Conservation (phyloP, 2,329 filamentous ascomycete species). For the Talaromyces sp. region DNA sequence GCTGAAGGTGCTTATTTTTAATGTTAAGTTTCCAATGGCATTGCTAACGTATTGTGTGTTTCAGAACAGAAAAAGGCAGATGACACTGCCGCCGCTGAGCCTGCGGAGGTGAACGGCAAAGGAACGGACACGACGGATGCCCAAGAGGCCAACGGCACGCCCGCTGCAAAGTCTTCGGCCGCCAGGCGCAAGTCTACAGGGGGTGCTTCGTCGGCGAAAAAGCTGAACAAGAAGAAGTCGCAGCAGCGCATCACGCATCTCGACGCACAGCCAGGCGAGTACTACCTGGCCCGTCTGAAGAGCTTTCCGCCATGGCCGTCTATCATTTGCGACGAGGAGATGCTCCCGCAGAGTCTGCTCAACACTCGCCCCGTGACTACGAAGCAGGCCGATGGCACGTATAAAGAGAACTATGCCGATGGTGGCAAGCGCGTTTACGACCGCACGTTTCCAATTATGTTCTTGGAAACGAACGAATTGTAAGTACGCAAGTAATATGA, state of each 20-base stretch:
- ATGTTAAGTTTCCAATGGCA: slow-evolving; percentile 3
- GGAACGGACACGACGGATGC: slow-evolving; percentile 21
- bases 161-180: slow-evolving; percentile 42
- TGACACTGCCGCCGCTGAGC: slow-evolving; percentile 20
- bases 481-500: slow-evolving; percentile 50
- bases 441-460: slow-evolving; percentile 91
- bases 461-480: slow-evolving; percentile 93
- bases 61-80: slow-evolving; percentile 26
- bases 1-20: slow-evolving; percentile 21
- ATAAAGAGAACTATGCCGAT: slow-evolving; percentile 79
- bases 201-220: slow-evolving; percentile 62
- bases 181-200: slow-evolving; percentile 66
- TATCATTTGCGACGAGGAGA: slow-evolving; percentile 88
- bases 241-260: slow-evolving; percentile 64
- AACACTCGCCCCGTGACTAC: slow-evolving; percentile 79
- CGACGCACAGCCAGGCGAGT: slow-evolving; percentile 82
- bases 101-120: slow-evolving; percentile 16
- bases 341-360: slow-evolving; percentile 75
- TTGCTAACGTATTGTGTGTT: slow-evolving; percentile 11
- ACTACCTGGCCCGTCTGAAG: slow-evolving; percentile 89
- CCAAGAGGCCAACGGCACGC: slow-evolving; percentile 38
- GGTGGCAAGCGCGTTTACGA: slow-evolving; percentile 81
- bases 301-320: slow-evolving; percentile 93
- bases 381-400: slow-evolving; percentile 73
- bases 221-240: slow-evolving; percentile 79